phyloP scores from a whole-genome alignment of 352 stramenopile genomes.

The Globisporangium echinulatum region DNA sequence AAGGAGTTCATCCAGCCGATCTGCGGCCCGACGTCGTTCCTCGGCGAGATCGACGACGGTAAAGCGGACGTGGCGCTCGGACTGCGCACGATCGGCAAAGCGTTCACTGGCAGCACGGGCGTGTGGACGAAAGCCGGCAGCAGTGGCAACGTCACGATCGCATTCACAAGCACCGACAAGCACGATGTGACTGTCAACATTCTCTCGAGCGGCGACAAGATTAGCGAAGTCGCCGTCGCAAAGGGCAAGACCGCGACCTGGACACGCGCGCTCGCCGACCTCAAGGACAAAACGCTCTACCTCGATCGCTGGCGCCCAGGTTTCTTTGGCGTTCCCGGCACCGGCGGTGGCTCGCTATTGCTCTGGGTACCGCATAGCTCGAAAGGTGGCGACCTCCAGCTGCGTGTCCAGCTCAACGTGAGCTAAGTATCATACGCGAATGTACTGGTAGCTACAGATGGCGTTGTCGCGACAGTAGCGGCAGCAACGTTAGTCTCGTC shows the following conservation, averaged over 20 bases:
- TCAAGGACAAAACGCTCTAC: conserved; percentile 60
- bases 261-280: conserved; percentile 21
- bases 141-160: conserved; percentile 22
- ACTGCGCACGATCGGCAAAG: conserved; percentile 27
- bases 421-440: conserved; percentile 14
- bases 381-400: conserved; percentile 34
- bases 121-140: conserved; percentile 37
- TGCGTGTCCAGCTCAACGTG: conserved; percentile 41
- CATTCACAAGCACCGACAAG: conserved; percentile 31
- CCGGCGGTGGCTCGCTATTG: conserved; percentile 50
- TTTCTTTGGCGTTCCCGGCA: conserved; percentile 46
- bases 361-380: conserved; percentile 45
- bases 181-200: conserved; percentile 41
- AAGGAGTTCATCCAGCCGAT: conserved; percentile 55
- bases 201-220: conserved; percentile 27
- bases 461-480: conserved; percentile 6
- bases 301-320: conserved; percentile 57
- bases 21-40: conserved; percentile 46
- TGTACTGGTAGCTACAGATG: too few species aligned
- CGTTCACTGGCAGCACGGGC: conserved; percentile 36
- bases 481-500: conserved; percentile 6
- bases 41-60: conserved; percentile 55
- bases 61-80: conserved; percentile 31
- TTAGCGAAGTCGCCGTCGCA: conserved; percentile 25
- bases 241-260: conserved; percentile 26